A percentile compares a stretch with the other conserved stretches of the same genome.
Conservation (phyloP, 2,329 filamentous ascomycete species). For the Fusarium euwallaceae region DNA sequence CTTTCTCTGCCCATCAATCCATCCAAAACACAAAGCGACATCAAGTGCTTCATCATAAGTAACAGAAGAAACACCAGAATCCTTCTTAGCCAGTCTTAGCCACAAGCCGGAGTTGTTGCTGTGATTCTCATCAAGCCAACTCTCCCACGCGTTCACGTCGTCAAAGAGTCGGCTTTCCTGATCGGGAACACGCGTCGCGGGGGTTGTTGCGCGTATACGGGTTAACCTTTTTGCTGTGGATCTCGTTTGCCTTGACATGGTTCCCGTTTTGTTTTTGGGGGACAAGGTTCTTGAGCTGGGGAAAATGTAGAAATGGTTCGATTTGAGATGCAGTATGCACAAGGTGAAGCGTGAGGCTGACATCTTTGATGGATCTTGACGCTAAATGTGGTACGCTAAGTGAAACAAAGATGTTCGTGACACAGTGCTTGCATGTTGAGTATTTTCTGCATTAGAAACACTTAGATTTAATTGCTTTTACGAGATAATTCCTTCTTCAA, state of each 20-base stretch:
- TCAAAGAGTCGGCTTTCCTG: constrained; percentile 32
- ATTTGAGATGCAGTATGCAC: not conserved
- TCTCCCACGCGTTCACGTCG: constrained; percentile 28
- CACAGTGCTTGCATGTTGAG: rapidly evolving
- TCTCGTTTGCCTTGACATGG: constrained; percentile 40
- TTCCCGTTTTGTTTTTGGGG: not conserved
- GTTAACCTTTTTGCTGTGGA: constrained; percentile 23
- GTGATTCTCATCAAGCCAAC: constrained; percentile 34
- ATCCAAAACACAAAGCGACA: constrained; percentile 70
- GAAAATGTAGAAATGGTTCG: not conserved
- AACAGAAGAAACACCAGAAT: constrained; percentile 57
- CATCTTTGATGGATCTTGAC: not conserved
- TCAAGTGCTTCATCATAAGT: constrained; percentile 67
- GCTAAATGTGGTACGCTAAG: not conserved
- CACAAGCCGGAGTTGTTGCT: constrained; percentile 54
- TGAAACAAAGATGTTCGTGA: not conserved
- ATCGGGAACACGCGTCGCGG: not conserved
- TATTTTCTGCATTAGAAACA: not conserved
- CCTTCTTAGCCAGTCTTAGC: constrained; percentile 64
- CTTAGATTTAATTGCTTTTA: too few relatives aligned
- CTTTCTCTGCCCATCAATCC: constrained; percentile 71
- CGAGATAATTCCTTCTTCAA: not conserved
- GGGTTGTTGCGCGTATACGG: not conserved
- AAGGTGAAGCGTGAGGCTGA: not conserved
- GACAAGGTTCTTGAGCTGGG: not conserved